phyloP scores from a whole-genome alignment of 1,284 basidiomycete species.

The Malassezia obtusa region DNA sequence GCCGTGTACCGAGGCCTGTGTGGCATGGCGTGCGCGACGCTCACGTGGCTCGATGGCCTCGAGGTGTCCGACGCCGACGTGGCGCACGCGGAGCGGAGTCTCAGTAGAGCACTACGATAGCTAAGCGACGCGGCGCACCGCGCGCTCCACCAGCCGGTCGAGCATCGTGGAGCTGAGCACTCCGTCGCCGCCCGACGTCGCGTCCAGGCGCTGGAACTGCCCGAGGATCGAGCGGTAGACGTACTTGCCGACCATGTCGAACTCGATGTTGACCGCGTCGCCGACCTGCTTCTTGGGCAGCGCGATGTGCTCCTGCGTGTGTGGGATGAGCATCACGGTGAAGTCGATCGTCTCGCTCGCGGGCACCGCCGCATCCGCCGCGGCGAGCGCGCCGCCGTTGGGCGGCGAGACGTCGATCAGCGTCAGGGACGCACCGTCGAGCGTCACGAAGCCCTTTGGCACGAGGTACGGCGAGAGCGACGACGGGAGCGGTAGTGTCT shows the following conservation, averaged over 20 bases:
- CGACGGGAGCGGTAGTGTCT: constrained; percentile 56
- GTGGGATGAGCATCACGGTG: constrained; percentile 46
- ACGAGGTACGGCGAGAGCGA: constrained; percentile 74
- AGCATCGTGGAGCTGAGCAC: constrained; percentile 23
- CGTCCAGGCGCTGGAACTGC: constrained; percentile 7
- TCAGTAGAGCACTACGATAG: constrained; percentile 11
- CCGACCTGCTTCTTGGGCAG: constrained; percentile 39
- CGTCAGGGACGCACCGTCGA: constrained; percentile 90
- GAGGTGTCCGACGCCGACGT: constrained; percentile 31
- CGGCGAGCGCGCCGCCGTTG: constrained; percentile 24
- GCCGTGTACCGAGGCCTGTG: constrained; percentile 38
- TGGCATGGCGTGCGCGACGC: constrained; percentile 38
- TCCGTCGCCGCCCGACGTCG: background rate
- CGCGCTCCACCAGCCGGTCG: constrained; percentile 25
- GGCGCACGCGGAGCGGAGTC: constrained; percentile 24
- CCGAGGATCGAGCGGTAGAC: constrained; percentile 25
- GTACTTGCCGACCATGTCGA: constrained; percentile 48
- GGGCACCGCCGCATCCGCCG: background rate
- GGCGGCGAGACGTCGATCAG: constrained; percentile 61
- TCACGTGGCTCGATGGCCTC: constrained; percentile 43
- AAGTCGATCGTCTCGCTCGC: constrained; percentile 41
- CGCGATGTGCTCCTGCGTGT: constrained; percentile 45
- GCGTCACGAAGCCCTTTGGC: constrained; percentile 88
- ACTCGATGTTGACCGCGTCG: constrained; percentile 43
- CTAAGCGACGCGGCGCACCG: background rate